Evolutionary conservation across 169 alveolate genomes (phyloP).

Genomic region (Eimeria maxima): DNA sequence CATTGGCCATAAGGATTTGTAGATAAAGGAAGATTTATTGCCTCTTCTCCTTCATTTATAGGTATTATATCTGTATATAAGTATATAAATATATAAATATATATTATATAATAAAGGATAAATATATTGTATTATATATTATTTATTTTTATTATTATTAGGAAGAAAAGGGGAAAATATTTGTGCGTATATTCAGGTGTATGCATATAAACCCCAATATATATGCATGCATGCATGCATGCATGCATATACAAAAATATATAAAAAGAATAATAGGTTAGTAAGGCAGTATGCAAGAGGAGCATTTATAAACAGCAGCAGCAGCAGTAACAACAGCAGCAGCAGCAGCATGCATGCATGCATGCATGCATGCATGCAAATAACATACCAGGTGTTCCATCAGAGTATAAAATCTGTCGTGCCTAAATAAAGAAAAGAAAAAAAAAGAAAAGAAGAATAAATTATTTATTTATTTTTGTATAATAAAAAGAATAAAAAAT

Average conservation of each 20-base stretch:
- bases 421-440: slow-evolving; percentile 17
- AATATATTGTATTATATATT: background rate
- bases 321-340: background rate
- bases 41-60: slow-evolving; percentile 30
- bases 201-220: background rate
- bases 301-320: background rate
- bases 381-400: slow-evolving; percentile 77
- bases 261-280: background rate
- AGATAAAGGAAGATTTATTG: slow-evolving; percentile 28
- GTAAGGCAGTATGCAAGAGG: background rate
- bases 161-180: background rate
- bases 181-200: background rate
- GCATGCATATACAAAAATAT: background rate
- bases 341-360: background rate
- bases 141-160: background rate
- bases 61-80: slow-evolving; percentile 66
- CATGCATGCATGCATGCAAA: no score
- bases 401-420: slow-evolving; percentile 79
- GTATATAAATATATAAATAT: no score
- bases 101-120: no score
- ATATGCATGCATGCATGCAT: background rate
- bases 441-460: background rate
- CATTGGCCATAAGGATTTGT: slow-evolving; percentile 69
- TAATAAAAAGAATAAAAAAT: no score
- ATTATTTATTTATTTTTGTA: no score